Evolutionary conservation across 164 flowering plant species (phyloP), one percentile per base, ranked within the genome.

Genomic region (Sextonia rubra): DNA sequence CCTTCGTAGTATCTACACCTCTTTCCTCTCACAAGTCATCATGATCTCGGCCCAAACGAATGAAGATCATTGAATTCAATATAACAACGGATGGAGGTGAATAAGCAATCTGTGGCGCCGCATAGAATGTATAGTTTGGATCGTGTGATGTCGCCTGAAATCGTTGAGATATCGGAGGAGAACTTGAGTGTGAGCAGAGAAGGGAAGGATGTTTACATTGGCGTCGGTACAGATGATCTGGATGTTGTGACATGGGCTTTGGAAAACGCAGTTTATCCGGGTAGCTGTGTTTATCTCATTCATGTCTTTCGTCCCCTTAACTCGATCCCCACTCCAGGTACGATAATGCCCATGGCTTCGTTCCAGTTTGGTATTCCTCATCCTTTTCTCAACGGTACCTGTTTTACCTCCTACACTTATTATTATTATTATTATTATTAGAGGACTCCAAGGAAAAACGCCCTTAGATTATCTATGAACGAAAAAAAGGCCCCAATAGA

Each of bases 311-410:
- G 92, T 55, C 89, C 93, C 3, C 22, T 91, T 60, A 76, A 83
- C 47, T 78, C 77, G 72, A 85, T 91, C 71, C 79, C 88, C 3
- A 90, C 96, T 3, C 97, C 98, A 12, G 94, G 98, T 94, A 80
- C 76, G 69, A 12, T 20, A 12, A 12, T 30, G 55, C 24, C 63
- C 63, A 22, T 20, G 1, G 23, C 22, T 60, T 60, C 24, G 20
- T n/a, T 47, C n/a, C 23, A 32, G 4, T 30, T 30, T 30, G 37
- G 37, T 30, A 30, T 30, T 30, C 37, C 0, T 0, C 37, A 30
- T 30, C 37, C 37, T 30, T 30, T 30, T 30, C 37, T 30, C 5
- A 30, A 30, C 0, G 37, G 37, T 30, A 30, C 37, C 37, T 30
- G 37, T 4, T 30, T 30, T 30, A 30, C 37, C 4, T 6, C 37